Percentiles rank a stretch among this genome's conserved stretches.
phyloP scores from a whole-genome alignment of 805 yeast genomes.

The Myxozyma neglecta region DNA sequence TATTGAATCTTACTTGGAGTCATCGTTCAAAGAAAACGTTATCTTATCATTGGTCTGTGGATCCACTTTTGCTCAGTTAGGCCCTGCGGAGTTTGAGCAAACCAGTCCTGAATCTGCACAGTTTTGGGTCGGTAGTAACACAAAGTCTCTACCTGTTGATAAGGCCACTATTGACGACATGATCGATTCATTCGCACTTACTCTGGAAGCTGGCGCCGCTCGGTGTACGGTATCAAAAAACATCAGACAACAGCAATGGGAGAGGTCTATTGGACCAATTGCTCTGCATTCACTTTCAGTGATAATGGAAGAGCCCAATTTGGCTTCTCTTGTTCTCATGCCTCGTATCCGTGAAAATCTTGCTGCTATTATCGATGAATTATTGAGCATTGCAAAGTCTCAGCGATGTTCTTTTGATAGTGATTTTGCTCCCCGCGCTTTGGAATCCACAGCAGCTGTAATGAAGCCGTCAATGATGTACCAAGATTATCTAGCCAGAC shows the following conservation, averaged over 20 bases:
- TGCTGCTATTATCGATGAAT: conserved; percentile 22
- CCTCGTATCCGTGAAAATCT: conserved; percentile 17
- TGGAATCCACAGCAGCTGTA: conserved; percentile 9
- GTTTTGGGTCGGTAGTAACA: conserved; percentile 27
- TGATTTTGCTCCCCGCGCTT: conserved; percentile 1
- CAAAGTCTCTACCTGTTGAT: conserved; percentile 6
- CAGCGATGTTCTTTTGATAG: conserved; percentile 21
- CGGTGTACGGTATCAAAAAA: conserved; percentile 27
- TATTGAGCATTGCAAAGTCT: conserved; percentile 21
- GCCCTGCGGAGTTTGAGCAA: conserved; percentile 33
- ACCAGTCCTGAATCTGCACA: conserved; percentile 7
- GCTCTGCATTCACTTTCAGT: conserved; percentile 30
- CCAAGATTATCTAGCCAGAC: conserved; percentile 40
- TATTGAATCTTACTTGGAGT: conserved; percentile 55
- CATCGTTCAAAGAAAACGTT: conserved; percentile 51
- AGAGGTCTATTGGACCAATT: conserved; percentile 30
- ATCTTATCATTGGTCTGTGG: conserved; percentile 62
- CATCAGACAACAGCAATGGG: conserved; percentile 34
- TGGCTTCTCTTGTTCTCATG: conserved; percentile 11
- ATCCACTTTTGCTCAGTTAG: conserved; percentile 24
- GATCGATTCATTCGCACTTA: conserved; percentile 30
- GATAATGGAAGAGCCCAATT: conserved; percentile 31
- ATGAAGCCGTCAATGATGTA: conserved; percentile 29
- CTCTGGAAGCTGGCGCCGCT: conserved; percentile 31
- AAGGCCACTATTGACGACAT: conserved; percentile 26